Evolutionary conservation across 2,329 filamentous ascomycete species (phyloP).

Genomic region (Calonectria pteridis): DNA sequence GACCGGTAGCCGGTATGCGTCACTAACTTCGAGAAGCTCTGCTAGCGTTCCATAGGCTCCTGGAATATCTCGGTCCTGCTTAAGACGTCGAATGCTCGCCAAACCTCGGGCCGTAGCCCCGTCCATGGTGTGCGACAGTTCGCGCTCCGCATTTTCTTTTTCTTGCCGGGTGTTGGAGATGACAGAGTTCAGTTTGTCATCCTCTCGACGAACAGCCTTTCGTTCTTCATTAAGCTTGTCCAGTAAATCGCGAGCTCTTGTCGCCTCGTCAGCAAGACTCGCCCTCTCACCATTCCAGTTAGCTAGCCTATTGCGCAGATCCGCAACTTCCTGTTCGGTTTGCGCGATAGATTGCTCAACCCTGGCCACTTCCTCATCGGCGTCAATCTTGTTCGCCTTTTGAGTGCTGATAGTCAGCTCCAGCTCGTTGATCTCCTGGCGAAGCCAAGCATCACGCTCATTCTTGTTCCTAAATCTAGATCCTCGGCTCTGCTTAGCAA

Average conservation of each 20-base stretch:
- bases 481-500: slow-evolving; percentile 92
- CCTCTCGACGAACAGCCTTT: slow-evolving; percentile 88
- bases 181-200: slow-evolving; percentile 86
- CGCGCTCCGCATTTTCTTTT: slow-evolving; percentile 80
- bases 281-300: slow-evolving; percentile 82
- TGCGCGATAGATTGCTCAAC: slow-evolving; percentile 78
- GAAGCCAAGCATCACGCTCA: slow-evolving; percentile 87
- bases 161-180: slow-evolving; percentile 82
- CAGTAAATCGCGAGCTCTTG: slow-evolving; percentile 80
- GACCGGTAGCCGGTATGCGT: slow-evolving; percentile 87
- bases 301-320: slow-evolving; percentile 79
- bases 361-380: slow-evolving; percentile 82
- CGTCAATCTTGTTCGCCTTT: slow-evolving; percentile 87
- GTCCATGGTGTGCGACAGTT: slow-evolving; percentile 88
- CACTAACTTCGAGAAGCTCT: slow-evolving; percentile 89
- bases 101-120: slow-evolving; percentile 87
- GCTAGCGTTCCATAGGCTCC: slow-evolving; percentile 94
- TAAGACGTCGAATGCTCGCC: slow-evolving; percentile 86
- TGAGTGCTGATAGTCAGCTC: slow-evolving; percentile 81
- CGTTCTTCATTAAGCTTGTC: slow-evolving; percentile 88
- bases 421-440: slow-evolving; percentile 83
- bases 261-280: slow-evolving; percentile 78
- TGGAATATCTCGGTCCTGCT: slow-evolving; percentile 81
- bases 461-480: slow-evolving; percentile 89
- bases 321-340: slow-evolving; percentile 79